Evolutionary conservation across 1,284 basidiomycete genomes (phyloP), one percentile per base, ranked within the genome.

Genomic region (Cutaneotrichosporon daszewskae): DNA sequence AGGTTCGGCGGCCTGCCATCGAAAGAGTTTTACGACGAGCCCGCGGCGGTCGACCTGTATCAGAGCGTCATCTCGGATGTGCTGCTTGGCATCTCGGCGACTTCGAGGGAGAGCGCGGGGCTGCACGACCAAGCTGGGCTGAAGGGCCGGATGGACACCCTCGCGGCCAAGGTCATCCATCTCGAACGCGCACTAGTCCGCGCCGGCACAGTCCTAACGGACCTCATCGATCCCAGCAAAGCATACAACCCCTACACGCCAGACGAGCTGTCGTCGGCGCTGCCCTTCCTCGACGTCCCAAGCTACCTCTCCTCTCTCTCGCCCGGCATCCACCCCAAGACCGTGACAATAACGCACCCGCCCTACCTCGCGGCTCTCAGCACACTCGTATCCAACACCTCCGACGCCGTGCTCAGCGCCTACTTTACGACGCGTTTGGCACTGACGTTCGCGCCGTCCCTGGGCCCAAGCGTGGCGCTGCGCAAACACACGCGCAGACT

Each of bases 1-100:
- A 79, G 85, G 8, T 77, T 74, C 10, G 76, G 96, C 8, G 88
- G 90, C 24, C 80, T 97, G 12, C 92, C 92, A 1, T 82, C 90
- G 31, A 90, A 92, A 82, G 87, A 92, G 72, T 96, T 97, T 68
- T 97, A 90, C 66, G 78, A 85, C 36, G 92, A 97, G 50, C 73
- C 82, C 43, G 73, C 75, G 0, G 79, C 88, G 35, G 68, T 82
- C 18, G 76, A 80, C 19, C 71, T 86, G 11, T 96, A 96, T 69
- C 75, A 78, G 51, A 73, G 75, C 32, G 81, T 87, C 14, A 72
- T 94, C 19, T 76, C 81, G 54, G 77, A 79, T 17, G 75, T 92
- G 9, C 75, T 95, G 16, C 56, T 76, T 9, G 74, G 77, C 7
- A 71, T 90, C n/a, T 77, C 64, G 75, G 73, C 38, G 81, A 82